Conservation (phyloP, 495 filamentous ascomycete genomes). For the Sordaria brevicollis region DNA sequence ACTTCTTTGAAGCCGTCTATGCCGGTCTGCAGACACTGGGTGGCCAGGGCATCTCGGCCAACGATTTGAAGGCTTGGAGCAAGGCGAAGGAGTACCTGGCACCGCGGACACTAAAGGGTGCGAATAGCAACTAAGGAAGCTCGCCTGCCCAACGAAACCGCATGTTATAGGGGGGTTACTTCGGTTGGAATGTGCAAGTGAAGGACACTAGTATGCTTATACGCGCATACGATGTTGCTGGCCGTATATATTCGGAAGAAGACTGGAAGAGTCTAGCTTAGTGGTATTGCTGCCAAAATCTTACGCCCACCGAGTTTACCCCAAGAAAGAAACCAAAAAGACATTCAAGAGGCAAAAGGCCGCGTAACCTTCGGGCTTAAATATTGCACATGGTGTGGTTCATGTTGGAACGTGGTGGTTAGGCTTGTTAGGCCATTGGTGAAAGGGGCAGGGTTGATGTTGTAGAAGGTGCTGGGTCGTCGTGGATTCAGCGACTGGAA, state of each 20-base stretch:
- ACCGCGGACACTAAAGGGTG: slow-evolving; percentile 6
- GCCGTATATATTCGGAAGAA: neutral
- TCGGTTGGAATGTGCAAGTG: neutral
- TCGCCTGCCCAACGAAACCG: neutral
- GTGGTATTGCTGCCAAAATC: neutral
- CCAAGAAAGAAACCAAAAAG: neutral
- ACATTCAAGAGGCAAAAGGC: neutral
- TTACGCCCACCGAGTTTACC: neutral
- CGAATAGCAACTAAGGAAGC: neutral
- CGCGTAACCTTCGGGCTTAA: neutral
- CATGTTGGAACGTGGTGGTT: neutral
- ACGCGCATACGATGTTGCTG: neutral
- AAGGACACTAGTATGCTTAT: neutral
- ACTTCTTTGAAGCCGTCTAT: slow-evolving; percentile 74
- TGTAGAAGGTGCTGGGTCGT: neutral
- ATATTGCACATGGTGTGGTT: neutral
- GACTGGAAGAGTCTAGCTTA: neutral
- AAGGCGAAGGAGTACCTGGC: slow-evolving; percentile 56
- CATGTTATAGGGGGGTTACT: neutral
- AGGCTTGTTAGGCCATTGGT: too few relatives aligned
- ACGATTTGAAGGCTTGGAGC: slow-evolving; percentile 51
- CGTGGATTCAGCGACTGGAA: neutral
- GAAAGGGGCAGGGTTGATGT: neutral
- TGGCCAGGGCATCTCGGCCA: slow-evolving; percentile 43
- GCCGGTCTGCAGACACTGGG: slow-evolving; percentile 53